phyloP scores from a whole-genome alignment of 2,329 filamentous ascomycete genomes.

The Apiospora sp. region DNA sequence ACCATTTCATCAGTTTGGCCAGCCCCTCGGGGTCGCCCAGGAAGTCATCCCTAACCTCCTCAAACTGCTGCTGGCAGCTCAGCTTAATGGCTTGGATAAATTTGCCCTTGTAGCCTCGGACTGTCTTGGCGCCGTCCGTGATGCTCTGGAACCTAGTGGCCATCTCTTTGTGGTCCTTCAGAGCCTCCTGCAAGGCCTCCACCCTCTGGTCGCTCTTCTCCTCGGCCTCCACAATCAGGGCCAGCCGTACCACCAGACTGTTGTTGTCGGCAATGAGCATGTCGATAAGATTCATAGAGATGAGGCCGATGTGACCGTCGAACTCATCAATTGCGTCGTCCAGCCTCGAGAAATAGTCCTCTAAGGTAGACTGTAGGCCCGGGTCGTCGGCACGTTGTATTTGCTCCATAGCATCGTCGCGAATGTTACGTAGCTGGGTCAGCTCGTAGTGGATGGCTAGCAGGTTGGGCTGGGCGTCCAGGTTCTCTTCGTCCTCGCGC shows the following conservation, averaged over 20 bases:
- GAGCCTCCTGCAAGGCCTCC: conserved; percentile 88
- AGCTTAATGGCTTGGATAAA: conserved; percentile 83
- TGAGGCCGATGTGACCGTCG: conserved; percentile 89
- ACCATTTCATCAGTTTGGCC: conserved; percentile 93
- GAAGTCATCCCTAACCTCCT: conserved; percentile 76
- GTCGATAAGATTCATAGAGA: conserved; percentile 89
- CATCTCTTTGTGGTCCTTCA: conserved; percentile 95
- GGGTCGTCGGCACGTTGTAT: conserved; percentile 79
- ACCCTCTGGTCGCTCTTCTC: conserved; percentile 96
- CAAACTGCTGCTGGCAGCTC: conserved; percentile 78
- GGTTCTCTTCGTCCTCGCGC: conserved; percentile 82
- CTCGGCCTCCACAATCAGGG: conserved; percentile 91
- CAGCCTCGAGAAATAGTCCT: conserved; percentile 87
- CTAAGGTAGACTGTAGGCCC: conserved; percentile 80
- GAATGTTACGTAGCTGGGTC: conserved; percentile 89
- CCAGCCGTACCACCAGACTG: conserved; percentile 88
- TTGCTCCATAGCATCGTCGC: conserved; percentile 96
- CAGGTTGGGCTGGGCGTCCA: conserved; percentile 91
- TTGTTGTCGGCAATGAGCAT: conserved; percentile 87
- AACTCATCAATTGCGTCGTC: conserved; percentile 94
- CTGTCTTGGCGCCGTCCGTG: conserved; percentile 88
- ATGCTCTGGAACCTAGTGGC: conserved; percentile 94
- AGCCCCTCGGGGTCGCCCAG: conserved; percentile 82
- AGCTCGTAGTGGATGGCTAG: conserved; percentile 91
- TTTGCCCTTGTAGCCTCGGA: conserved; percentile 96